Conservation (phyloP, 352 stramenopile species). For the Pythium apleroticum region DNA sequence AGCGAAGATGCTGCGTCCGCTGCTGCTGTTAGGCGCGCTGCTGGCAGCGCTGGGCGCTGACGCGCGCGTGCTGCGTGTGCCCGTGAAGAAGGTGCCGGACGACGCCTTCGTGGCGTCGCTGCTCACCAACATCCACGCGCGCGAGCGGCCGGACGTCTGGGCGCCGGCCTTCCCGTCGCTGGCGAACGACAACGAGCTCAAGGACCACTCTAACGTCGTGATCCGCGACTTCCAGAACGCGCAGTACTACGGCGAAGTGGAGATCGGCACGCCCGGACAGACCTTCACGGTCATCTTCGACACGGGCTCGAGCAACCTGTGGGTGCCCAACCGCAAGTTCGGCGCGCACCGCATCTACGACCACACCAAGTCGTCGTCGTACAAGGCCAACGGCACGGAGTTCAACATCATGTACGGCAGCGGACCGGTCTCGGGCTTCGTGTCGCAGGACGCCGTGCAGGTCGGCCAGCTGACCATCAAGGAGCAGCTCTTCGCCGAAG, state of each 20-base stretch:
- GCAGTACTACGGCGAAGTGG: constrained; percentile 93
- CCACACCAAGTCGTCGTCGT: constrained; percentile 80
- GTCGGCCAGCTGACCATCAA: constrained; percentile 61
- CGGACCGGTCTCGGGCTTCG: constrained; percentile 90
- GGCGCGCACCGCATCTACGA: constrained; percentile 86
- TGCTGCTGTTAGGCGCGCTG: constrained; percentile 31
- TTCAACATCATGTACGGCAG: constrained; percentile 97
- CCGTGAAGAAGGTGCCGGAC: constrained; percentile 69
- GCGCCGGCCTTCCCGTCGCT: constrained; percentile 31
- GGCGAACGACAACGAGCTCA: not conserved
- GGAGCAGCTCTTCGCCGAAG: constrained; percentile 94
- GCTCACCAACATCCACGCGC: constrained; percentile 42
- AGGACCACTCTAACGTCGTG: constrained; percentile 46
- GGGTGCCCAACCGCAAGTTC: constrained; percentile 90
- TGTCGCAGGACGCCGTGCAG: constrained; percentile 87
- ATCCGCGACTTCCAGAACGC: constrained; percentile 93
- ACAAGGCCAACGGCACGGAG: constrained; percentile 88
- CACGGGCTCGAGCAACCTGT: constrained; percentile 96
- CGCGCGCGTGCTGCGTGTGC: constrained; percentile 53
- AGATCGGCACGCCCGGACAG: constrained; percentile 90
- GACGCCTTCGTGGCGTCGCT: constrained; percentile 63
- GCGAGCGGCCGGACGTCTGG: constrained; percentile 49
- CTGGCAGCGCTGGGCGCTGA: constrained; percentile 6
- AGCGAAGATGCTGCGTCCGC: constrained; percentile 24
- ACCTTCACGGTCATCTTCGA: constrained; percentile 96